These are phyloP conservation scores for Fusarium abutilonis DNA, from an alignment of 2,329 filamentous ascomycete genomes.

Conservation along the genomic window DNA sequence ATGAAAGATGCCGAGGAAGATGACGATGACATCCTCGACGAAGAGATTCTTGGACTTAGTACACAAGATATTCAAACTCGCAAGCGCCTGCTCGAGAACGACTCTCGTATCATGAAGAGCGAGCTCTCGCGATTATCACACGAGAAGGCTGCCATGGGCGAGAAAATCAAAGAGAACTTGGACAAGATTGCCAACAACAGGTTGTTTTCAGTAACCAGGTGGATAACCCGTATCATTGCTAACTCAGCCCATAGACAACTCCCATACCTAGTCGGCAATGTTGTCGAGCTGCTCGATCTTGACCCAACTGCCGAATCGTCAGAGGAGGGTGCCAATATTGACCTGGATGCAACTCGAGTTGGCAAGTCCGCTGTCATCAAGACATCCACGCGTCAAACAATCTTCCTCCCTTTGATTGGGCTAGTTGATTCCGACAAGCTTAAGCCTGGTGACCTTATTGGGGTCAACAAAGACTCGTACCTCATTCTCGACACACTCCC, in stretches of 20 bases:
- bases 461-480: constrained; percentile 99
- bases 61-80: constrained; percentile 95
- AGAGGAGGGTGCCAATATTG: constrained; percentile 98
- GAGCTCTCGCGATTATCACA: constrained; percentile 93
- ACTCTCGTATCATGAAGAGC: constrained; percentile 98
- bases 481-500: constrained; percentile 95
- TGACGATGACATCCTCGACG: constrained; percentile 86
- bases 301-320: constrained; percentile 95
- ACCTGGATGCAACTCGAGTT: constrained; percentile 93
- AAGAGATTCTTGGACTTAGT: constrained; percentile 91
- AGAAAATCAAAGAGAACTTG: constrained; percentile 99
- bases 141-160: constrained; percentile 94
- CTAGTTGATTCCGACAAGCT: constrained; percentile 94
- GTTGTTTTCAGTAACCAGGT: constrained; percentile 58
- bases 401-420: constrained; percentile 96
- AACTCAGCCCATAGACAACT: constrained; percentile 73
- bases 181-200: constrained; percentile 99
- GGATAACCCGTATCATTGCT: constrained; percentile 3
- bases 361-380: constrained; percentile 99
- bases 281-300: constrained; percentile 95
- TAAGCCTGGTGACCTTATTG: constrained; percentile 95
- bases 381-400: constrained; percentile 97
- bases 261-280: constrained; percentile 97
- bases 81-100: constrained; percentile 93
- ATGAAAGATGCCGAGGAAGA: constrained; percentile 86